phyloP scores from a whole-genome alignment of 305 asterid genomes.

The Fraxinus sp. region DNA sequence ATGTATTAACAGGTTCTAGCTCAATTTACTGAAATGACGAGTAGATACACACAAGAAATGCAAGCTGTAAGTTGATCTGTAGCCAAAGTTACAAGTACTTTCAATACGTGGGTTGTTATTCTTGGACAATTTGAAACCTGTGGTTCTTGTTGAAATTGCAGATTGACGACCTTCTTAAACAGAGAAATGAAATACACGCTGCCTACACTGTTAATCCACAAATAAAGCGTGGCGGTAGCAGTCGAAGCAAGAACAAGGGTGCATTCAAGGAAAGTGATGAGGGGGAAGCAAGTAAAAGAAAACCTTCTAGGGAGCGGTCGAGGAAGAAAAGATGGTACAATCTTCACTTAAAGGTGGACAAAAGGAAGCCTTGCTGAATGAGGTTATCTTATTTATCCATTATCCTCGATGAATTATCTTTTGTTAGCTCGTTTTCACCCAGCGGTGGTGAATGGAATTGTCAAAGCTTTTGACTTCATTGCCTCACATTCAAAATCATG shows the following conservation, averaged over 20 bases:
- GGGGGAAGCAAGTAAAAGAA: constrained; percentile 55
- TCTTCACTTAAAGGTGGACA: constrained; percentile 79
- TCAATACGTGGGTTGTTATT: neutral
- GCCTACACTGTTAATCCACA: constrained; percentile 61
- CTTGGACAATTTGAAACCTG: constrained; percentile 4
- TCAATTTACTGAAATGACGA: constrained; percentile 93
- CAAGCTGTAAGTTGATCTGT: constrained; percentile 60
- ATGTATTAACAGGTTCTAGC: constrained; percentile 64
- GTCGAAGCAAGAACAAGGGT: constrained; percentile 63
- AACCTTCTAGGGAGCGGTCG: constrained; percentile 48
- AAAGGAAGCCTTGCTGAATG: constrained; percentile 74
- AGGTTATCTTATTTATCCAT: constrained; percentile 25
- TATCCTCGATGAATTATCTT: neutral
- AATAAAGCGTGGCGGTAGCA: constrained; percentile 56
- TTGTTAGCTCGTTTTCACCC: neutral
- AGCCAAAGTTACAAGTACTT: neutral
- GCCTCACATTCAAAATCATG: neutral
- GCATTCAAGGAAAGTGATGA: constrained; percentile 59
- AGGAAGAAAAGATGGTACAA: constrained; percentile 88
- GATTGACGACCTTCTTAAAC: constrained; percentile 91
- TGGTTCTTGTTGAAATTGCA: constrained; percentile 23
- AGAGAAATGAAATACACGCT: constrained; percentile 79
- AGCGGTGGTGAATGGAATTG: neutral
- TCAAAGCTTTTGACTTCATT: neutral
- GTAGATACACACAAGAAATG: constrained; percentile 91